Base-by-base conservation (phyloP, 768 basidiomycete genomes). In the Aureoboletus auriporus region DNA sequence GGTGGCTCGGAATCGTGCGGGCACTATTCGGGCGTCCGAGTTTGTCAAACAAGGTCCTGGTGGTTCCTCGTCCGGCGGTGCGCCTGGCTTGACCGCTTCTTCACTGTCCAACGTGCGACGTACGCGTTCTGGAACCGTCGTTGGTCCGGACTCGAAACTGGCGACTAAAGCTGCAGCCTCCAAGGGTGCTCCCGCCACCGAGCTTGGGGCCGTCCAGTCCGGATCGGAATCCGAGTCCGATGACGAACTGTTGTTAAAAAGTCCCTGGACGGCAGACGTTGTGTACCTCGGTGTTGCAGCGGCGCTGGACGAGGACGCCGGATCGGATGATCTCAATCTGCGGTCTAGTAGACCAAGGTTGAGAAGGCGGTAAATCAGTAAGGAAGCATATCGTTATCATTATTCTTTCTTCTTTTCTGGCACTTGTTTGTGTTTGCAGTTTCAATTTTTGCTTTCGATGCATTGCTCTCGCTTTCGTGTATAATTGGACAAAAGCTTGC, bases 21-120 rank as follows among this genome's bases (percentile, higher is more conserved):
- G 70, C 51, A 80, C 74, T 44, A 80, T 73, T 58, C 77, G 71
- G 44, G 77, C 72, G 42, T 79, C 71, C n/a, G 75, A 76, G 52
- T 72, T 68, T 41, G 16, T 53, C 30, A 67, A 53, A 30, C 47
- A 55, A 6, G 46, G 43, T 17, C 48, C 55, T 6, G 42, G 40
- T 9, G 33, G 39, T 31, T 28, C 46, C 40, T 48, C 44, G 29
- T 47, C 54, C 3, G 23, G 51, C 46, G 35, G 39, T 39, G 30
- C 23, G 28, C 28, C 51, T 11, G 27, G 28, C 39, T 13, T 11
- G 7, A 27, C 42, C 0, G 27, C 42, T 20, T 33, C 47, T 8
- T 45, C 42, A 14, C 26, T 17, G 5, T 52, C 54, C 33, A 61
- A 61, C 12, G 56, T 71, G 11, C 64, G 69, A 17, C 70, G 79